Conservation (phyloP, 2,329 filamentous ascomycete genomes). For the Penicillium decumbens region DNA sequence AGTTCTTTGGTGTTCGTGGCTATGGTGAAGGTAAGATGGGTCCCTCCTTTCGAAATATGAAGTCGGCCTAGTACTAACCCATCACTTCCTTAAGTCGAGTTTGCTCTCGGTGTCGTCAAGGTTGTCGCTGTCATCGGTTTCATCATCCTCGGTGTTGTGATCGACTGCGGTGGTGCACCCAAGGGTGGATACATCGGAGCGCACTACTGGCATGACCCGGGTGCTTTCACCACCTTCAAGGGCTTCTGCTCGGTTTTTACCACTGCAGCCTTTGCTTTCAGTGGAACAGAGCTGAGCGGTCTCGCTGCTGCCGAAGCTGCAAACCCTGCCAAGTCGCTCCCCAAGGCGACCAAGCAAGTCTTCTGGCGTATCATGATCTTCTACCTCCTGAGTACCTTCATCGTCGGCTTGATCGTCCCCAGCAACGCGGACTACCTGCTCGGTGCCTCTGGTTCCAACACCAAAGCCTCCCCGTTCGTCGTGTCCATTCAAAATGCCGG, state of each 20-base stretch:
- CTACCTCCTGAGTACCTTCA: slow-evolving; percentile 46
- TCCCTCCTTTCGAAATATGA: not conserved
- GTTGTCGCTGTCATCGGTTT: slow-evolving; percentile 57
- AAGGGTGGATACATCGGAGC: slow-evolving; percentile 41
- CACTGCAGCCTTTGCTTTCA: slow-evolving; percentile 55
- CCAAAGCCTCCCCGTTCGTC: slow-evolving; percentile 60
- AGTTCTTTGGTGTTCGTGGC: slow-evolving; percentile 55
- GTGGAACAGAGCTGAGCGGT: slow-evolving; percentile 52
- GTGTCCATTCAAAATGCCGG: slow-evolving; percentile 60
- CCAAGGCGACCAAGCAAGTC: slow-evolving; percentile 48
- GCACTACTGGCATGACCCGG: slow-evolving; percentile 31
- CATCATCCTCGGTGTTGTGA: slow-evolving; percentile 72
- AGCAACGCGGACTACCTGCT: slow-evolving; percentile 41
- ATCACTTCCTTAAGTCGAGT: slow-evolving; percentile 46
- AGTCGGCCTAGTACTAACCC: not conserved
- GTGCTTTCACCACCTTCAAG: slow-evolving; percentile 47
- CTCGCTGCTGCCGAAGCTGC: slow-evolving; percentile 51
- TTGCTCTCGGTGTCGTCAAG: slow-evolving; percentile 55
- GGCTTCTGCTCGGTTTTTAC: slow-evolving; percentile 56
- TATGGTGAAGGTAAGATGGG: slow-evolving; percentile 27
- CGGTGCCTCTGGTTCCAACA: slow-evolving; percentile 37
- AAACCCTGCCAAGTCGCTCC: slow-evolving; percentile 50
- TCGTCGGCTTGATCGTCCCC: slow-evolving; percentile 46
- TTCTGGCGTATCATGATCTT: slow-evolving; percentile 51
- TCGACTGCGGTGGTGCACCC: slow-evolving; percentile 43